Base-by-base conservation (phyloP, 495 filamentous ascomycete species). In the Saxophila tyrrhenica region DNA sequence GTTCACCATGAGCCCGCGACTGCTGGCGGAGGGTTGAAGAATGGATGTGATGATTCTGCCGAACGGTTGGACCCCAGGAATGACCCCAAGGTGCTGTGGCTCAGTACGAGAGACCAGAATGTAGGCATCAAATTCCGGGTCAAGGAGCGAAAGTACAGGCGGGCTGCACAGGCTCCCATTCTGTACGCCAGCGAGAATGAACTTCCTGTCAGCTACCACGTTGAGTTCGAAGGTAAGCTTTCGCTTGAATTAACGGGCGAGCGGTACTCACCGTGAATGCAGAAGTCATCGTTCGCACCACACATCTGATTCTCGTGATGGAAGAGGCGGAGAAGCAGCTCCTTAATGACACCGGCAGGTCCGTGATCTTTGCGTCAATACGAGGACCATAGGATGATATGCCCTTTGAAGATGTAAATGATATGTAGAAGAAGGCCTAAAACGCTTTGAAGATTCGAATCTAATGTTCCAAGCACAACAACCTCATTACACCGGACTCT, bases 261-360 rank as follows among this genome's bases (percentile, higher is more conserved):
- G 21, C 42, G 22, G 48, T 3, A 35, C 25, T 39, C 15, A 38
- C 20, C 2, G 25, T 48, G 24, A 43, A n/a, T 2, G 13, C 46
- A 70, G 69, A 71, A 48, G 60, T 71, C n/a, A 55, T 70, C 11
- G 58, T 71, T 10, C 63, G 68, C 11, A 71, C 69, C 10, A 59
- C 63, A n/a, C 69, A 70, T 59, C 58, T 71, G 1, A 57, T 69
- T 0, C 51, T 66, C 3, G 65, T 49, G 53, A 39, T 67, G 2
- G 69, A 71, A 44, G 62, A 66, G 42, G 66, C 69, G 25, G 41
- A 64, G 20, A 50, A 62, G 17, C 59, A 68, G 46, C 57, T 64
- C 25, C 54, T 60, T 21, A 64, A 61, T 54, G 29, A 51, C 7
- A 64, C 52, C 43, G 67, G 67, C 25, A 71, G 68, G 54, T 65